phyloP scores from a whole-genome alignment of 495 filamentous ascomycete genomes.

The Penicillium herquei region DNA sequence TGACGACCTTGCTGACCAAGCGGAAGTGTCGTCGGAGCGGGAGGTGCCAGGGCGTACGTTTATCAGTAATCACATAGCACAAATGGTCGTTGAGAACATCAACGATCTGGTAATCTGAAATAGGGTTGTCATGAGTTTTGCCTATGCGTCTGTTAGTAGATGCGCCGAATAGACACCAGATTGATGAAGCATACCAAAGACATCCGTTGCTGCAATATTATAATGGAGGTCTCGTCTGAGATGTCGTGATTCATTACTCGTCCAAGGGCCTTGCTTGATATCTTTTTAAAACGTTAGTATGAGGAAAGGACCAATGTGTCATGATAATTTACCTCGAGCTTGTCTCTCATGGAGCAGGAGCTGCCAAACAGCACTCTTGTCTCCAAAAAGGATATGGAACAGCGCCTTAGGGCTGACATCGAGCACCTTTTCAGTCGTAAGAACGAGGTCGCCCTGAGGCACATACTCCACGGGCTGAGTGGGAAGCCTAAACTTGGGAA shows the following conservation, averaged over 20 bases:
- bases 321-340: slow-evolving; percentile 55
- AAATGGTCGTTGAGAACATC: slow-evolving; percentile 92
- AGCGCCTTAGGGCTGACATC: slow-evolving; percentile 88
- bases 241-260: slow-evolving; percentile 61
- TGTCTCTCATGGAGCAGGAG: slow-evolving; percentile 82
- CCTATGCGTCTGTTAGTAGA: slow-evolving; percentile 28
- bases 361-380: slow-evolving; percentile 92
- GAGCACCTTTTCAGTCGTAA: slow-evolving; percentile 71
- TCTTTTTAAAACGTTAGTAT: slow-evolving; percentile 35
- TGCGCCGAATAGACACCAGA: background rate
- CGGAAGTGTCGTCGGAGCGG: slow-evolving; percentile 77
- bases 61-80: slow-evolving; percentile 90
- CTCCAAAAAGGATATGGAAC: slow-evolving; percentile 94
- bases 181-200: slow-evolving; percentile 52
- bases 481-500: slow-evolving; percentile 81
- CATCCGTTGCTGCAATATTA: slow-evolving; percentile 63
- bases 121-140: slow-evolving; percentile 49
- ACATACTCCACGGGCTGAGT: slow-evolving; percentile 77
- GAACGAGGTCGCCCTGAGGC: slow-evolving; percentile 72
- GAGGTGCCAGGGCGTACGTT: slow-evolving; percentile 86
- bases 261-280: slow-evolving; percentile 86
- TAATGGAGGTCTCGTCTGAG: slow-evolving; percentile 79
- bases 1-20: slow-evolving; percentile 86
- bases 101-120: slow-evolving; percentile 84
- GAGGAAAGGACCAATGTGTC: background rate